phyloP scores from a whole-genome alignment of 805 yeast genomes.

The Kregervanrija fluxuum region DNA sequence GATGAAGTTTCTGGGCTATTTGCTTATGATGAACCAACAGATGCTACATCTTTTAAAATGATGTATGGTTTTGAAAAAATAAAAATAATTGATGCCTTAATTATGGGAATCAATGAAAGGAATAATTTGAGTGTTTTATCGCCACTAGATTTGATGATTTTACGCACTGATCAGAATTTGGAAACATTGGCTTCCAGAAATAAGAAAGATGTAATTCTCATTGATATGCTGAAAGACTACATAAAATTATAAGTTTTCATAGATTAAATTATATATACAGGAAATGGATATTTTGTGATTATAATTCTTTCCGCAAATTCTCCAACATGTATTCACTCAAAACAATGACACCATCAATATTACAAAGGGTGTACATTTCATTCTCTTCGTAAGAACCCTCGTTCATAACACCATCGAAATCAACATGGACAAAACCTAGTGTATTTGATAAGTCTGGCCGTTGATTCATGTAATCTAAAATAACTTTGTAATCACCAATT shows the following conservation, averaged over 20 bases:
- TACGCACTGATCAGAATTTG: slow-evolving; percentile 16
- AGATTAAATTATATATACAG: neutral
- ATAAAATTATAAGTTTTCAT: slow-evolving; percentile 20
- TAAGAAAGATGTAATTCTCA: slow-evolving; percentile 28
- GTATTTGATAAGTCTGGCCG: slow-evolving; percentile 63
- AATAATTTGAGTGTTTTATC: slow-evolving; percentile 12
- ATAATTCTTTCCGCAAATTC: slow-evolving; percentile 22
- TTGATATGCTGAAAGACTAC: slow-evolving; percentile 42
- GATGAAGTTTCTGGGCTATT: slow-evolving; percentile 42
- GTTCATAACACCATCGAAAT: slow-evolving; percentile 45
- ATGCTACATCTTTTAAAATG: slow-evolving; percentile 29
- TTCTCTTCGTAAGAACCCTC: slow-evolving; percentile 51
- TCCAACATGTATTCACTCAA: slow-evolving; percentile 46
- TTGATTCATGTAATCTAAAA: slow-evolving; percentile 51
- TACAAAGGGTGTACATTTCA: slow-evolving; percentile 46
- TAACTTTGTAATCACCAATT: slow-evolving; percentile 59
- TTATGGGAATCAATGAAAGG: slow-evolving; percentile 26
- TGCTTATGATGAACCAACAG: slow-evolving; percentile 43
- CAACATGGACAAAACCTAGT: slow-evolving; percentile 62
- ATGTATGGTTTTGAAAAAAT: slow-evolving; percentile 30
- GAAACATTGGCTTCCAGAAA: slow-evolving; percentile 14
- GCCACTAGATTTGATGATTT: slow-evolving; percentile 18
- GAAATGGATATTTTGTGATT: neutral
- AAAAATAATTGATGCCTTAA: slow-evolving; percentile 34
- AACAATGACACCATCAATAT: slow-evolving; percentile 41